phyloP scores from a whole-genome alignment of 768 basidiomycete genomes.

The Lentinus tigrinus region DNA sequence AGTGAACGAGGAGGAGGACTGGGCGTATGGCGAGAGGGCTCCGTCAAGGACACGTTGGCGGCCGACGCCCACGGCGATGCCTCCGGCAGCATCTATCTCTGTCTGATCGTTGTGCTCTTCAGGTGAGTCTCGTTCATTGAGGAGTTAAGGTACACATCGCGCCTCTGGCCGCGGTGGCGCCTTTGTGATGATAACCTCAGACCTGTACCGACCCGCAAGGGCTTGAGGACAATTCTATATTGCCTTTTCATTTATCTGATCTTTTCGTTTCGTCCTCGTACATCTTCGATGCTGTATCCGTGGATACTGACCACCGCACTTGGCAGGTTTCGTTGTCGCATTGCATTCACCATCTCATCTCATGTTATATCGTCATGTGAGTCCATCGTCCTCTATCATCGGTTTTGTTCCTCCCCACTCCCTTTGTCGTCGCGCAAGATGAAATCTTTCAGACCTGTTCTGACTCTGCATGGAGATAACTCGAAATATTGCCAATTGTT shows the following conservation, averaged over 20 bases:
- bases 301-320: slow-evolving; percentile 14
- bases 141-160: slow-evolving; percentile 10
- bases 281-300: slow-evolving; percentile 7
- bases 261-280: slow-evolving; percentile 9
- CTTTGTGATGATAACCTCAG: slow-evolving; percentile 67
- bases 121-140: slow-evolving; percentile 22
- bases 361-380: slow-evolving; percentile 29
- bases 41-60: slow-evolving; percentile 44
- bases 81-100: slow-evolving; percentile 20
- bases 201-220: slow-evolving; percentile 69
- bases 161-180: slow-evolving; percentile 14
- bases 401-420: background rate
- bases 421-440: slow-evolving; percentile 34
- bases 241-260: slow-evolving; percentile 59
- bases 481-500: slow-evolving; percentile 50
- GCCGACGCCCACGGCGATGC: slow-evolving; percentile 24
- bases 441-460: slow-evolving; percentile 70
- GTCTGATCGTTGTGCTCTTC: background rate
- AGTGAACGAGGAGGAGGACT: slow-evolving; percentile 38
- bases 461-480: slow-evolving; percentile 55
- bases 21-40: slow-evolving; percentile 54
- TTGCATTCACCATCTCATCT: background rate
- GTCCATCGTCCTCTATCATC: slow-evolving; percentile 21
- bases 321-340: background rate
- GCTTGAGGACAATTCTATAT: slow-evolving; percentile 59